Evolutionary conservation across 129 eudicot species (phyloP), one percentile per base, ranked within the genome.

Genomic region (Tanacetum coccineum): DNA sequence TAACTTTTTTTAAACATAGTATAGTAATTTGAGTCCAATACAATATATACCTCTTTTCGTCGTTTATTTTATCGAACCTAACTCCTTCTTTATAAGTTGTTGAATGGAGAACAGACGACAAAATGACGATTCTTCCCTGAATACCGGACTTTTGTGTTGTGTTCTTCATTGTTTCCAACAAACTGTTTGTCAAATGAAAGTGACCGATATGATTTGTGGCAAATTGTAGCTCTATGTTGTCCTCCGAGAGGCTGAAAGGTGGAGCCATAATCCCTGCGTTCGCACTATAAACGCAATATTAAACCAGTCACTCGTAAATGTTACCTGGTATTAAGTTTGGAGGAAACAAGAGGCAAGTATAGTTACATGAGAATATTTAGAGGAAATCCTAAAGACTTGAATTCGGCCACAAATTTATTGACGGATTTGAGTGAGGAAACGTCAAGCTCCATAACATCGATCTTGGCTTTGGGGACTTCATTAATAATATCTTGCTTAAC

Each of bases 181-280:
- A 51, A 64, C 87, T 81, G 71, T 87, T 85, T 20, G 88, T 85
- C 77, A 91, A 70, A 68, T 76, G 90, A 48, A 91, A 91, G 72
- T 87, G 89, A 50, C 97, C 97, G 66, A 88, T 30, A 66, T 91
- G 96, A 64, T 91, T 87, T 32, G n/a, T n/a, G n/a, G n/a, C n/a
- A n/a, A n/a, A n/a, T n/a, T n/a, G n/a, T n/a, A n/a, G n/a, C n/a
- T n/a, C 97, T 11, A 91, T 81, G 30, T 80, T 79, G 86, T 91
- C 97, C 73, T 85, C 76, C 5, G 96, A 78, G 21, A 87, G 85
- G 44, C 61, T 60, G 72, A 80, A 91, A 0, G 97, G 97, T 12
- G 87, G 80, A n/a, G 86, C 86, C 97, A 91, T 87, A 26, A 91
- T 76, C 64, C 97, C 97, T 75, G 97, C 97, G 73, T 91, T 91